These are phyloP conservation scores for Yamadazyma epiphylla DNA, from an alignment of 1,139 yeast genomes.

Conservation along the genomic window DNA sequence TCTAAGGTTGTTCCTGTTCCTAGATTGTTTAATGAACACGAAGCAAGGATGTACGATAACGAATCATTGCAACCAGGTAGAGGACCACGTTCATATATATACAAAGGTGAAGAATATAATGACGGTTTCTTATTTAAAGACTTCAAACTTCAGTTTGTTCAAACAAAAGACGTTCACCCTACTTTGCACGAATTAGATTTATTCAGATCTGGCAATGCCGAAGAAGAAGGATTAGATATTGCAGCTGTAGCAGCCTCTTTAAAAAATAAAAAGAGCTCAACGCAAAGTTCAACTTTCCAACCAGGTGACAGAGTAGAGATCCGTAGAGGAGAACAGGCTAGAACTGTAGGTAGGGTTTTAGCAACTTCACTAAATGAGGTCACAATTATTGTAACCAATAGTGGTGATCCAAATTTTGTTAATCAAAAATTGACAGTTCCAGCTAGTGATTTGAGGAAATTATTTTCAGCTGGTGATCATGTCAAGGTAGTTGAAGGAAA, in stretches of 20 bases:
- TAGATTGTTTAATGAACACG: conserved; percentile 76
- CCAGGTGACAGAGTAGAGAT: conserved; percentile 95
- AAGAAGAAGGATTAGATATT: conserved; percentile 75
- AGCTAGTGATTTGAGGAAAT: conserved; percentile 73
- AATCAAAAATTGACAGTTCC: conserved; percentile 65
- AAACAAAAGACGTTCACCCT: conserved; percentile 83
- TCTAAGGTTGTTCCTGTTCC: conserved; percentile 76
- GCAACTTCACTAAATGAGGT: conserved; percentile 64
- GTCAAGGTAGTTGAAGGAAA: conserved; percentile 91
- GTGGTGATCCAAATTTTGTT: conserved; percentile 46
- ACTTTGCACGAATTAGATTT: conserved; percentile 82
- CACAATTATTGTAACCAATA: conserved; percentile 52
- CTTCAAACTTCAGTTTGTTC: conserved; percentile 76
- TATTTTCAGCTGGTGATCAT: conserved; percentile 90
- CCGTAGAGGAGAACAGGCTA: conserved; percentile 89
- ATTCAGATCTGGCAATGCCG: conserved; percentile 68
- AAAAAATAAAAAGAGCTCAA: conserved; percentile 47
- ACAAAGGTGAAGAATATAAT: conserved; percentile 82
- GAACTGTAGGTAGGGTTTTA: conserved; percentile 75
- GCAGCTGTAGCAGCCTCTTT: conserved; percentile 81
- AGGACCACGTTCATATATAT: conserved; percentile 70
- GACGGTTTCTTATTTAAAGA: conserved; percentile 88
- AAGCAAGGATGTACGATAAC: conserved; percentile 51
- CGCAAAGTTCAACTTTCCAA: conserved; percentile 53
- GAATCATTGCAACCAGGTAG: conserved; percentile 66